phyloP scores from a whole-genome alignment of 371 early-diverging fungal genomes.

The Vairimorpha ceranae region DNA sequence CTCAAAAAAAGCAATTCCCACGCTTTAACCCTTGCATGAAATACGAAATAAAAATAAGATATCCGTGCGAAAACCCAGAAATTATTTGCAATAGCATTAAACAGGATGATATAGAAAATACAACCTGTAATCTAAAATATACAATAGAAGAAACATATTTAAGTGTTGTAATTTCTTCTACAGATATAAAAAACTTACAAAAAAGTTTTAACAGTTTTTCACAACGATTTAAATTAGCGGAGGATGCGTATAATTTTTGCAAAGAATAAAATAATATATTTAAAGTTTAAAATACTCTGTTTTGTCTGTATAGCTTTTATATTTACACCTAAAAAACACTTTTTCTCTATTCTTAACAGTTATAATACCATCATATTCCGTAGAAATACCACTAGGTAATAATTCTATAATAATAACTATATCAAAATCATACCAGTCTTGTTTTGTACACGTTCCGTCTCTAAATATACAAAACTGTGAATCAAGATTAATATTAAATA shows the following conservation, averaged over 20 bases:
- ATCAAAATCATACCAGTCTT: conserved; percentile 46
- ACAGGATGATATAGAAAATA: conserved; percentile 10
- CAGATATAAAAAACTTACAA: conserved; percentile 4
- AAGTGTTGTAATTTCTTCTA: neutral
- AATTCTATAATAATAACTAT: conserved; percentile 35
- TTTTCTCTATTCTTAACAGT: conserved; percentile 17
- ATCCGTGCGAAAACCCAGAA: neutral
- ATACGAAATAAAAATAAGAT: neutral
- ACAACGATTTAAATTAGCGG: conserved; percentile 9
- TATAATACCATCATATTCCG: conserved; percentile 44
- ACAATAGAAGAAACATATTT: neutral
- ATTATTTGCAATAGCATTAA: neutral
- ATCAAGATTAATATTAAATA: neutral
- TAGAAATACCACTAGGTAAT: conserved; percentile 41
- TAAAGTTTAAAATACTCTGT: conserved; percentile 16
- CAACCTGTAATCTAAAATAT: neutral
- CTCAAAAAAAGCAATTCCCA: no score
- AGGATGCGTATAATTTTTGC: conserved; percentile 5
- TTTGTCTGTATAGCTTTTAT: conserved; percentile 26
- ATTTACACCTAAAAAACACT: conserved; percentile 26
- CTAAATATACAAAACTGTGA: conserved; percentile 35
- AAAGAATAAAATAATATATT: neutral
- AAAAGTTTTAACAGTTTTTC: conserved; percentile 11
- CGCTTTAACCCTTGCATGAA: neutral
- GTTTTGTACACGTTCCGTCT: conserved; percentile 28